Evolutionary conservation across 2,329 filamentous ascomycete species (phyloP).

Genomic region (Didymosphaeria variabile): DNA sequence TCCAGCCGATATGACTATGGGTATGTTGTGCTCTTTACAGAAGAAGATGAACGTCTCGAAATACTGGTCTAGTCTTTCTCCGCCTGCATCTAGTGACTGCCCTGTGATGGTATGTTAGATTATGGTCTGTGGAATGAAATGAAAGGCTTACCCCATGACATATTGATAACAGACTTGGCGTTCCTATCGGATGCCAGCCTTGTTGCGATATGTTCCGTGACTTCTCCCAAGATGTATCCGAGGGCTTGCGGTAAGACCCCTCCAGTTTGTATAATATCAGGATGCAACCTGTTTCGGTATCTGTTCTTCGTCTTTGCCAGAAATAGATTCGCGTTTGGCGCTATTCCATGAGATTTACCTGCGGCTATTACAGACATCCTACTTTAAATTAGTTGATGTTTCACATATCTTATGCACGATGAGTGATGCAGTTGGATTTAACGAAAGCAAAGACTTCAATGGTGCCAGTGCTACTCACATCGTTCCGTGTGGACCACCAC

Average conservation of each 20-base stretch:
- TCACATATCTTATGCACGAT: too few species aligned
- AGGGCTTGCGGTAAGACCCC: slow-evolving; percentile 3
- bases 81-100: background rate
- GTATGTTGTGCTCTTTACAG: background rate
- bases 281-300: background rate
- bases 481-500: background rate
- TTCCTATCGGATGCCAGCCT: background rate
- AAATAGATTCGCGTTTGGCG: slow-evolving; percentile 15
- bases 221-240: background rate
- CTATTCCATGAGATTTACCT: slow-evolving; percentile 7
- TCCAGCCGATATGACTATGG: background rate
- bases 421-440: too few species aligned
- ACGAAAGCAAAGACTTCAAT: too few species aligned
- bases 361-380: slow-evolving; percentile 17
- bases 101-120: background rate
- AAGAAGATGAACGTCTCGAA: background rate
- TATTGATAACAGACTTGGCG: slow-evolving; percentile 21
- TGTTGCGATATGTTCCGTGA: background rate
- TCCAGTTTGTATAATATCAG: background rate
- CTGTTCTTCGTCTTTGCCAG: slow-evolving; percentile 7
- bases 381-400: background rate
- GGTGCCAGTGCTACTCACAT: background rate
- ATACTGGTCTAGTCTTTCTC: background rate
- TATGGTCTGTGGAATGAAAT: too few species aligned
- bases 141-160: slow-evolving; percentile 20